Evolutionary conservation across 495 filamentous ascomycete genomes (phyloP).

Genomic region (Glarea lozoyensis): DNA sequence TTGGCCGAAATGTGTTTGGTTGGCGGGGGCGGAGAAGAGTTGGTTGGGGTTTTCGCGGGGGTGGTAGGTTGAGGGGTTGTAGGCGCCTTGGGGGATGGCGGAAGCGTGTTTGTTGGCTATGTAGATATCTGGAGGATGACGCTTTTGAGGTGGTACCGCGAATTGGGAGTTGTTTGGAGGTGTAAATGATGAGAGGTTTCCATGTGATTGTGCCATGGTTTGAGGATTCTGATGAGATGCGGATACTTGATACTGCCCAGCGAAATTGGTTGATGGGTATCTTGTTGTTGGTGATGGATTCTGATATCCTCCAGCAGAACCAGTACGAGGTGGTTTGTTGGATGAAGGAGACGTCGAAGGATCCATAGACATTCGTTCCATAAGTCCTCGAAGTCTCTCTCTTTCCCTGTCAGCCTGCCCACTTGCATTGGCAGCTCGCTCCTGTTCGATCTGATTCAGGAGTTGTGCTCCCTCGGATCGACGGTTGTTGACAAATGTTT

Average conservation of each 20-base stretch:
- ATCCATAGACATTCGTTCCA: conserved; percentile 92
- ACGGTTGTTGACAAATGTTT: conserved; percentile 91
- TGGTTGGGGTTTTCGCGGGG: conserved; percentile 29
- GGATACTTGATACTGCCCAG: conserved; percentile 42
- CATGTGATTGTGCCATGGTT: conserved; percentile 20
- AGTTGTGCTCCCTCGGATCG: conserved; percentile 86
- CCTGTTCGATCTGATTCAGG: conserved; percentile 77
- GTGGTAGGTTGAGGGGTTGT: conserved; percentile 28
- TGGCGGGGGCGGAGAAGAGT: conserved; percentile 84
- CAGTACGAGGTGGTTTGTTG: conserved; percentile 36
- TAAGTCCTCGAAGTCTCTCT: conserved; percentile 74
- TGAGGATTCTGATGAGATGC: conserved; percentile 33
- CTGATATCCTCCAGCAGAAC: conserved; percentile 34
- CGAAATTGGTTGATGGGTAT: conserved; percentile 39
- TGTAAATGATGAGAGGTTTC: conserved; percentile 23
- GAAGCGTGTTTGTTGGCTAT: conserved; percentile 6
- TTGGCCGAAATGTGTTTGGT: conserved; percentile 63
- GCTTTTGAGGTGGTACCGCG: conserved; percentile 17
- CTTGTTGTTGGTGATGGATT: conserved; percentile 29
- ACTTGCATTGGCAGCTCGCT: conserved; percentile 55
- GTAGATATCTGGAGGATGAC: conserved; percentile 6
- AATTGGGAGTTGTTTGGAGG: conserved; percentile 24
- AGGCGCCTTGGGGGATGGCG: conserved; percentile 19
- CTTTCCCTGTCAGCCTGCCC: conserved; percentile 79
- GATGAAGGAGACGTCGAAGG: conserved; percentile 34